Base-by-base conservation (phyloP, 1,139 yeast genomes). In the Pichia kudriavzevii region DNA sequence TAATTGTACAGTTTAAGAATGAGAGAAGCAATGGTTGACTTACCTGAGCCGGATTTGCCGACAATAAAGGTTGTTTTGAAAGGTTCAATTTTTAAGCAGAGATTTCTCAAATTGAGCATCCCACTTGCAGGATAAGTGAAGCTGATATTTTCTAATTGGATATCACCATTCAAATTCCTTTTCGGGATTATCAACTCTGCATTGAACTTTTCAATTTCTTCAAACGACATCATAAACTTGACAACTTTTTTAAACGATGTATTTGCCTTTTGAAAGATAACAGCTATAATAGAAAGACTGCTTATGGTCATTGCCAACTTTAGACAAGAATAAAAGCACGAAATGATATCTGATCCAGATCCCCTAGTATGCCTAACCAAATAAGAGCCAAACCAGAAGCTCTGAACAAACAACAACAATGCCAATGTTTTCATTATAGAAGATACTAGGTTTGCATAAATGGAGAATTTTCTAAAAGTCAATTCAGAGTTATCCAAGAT, bases 41-140 rank as follows among this genome's bases (percentile, higher is more conserved):
- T 91, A 0, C 98, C 98, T 0, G 91, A 77, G 0, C 98, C 98
- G 0, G 96, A 85, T 42, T 69, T 67, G 0, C 98, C 98, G 32
- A 91, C 70, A 2, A 91, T 56, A 48, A 73, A 88, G 3, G 78
- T 75, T 14, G 72, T 53, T 26, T 61, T 48, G 1, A 72, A 68
- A 0, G 71, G 56, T 5, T 63, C 57, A 22, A 88, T 60, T 1
- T 49, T 46, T 27, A n/a, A n/a, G n/a, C n/a, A n/a, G n/a, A n/a
- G n/a, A n/a, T n/a, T n/a, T n/a, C n/a, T n/a, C n/a, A n/a, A n/a
- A n/a, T n/a, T n/a, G n/a, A n/a, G n/a, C n/a, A n/a, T n/a, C n/a
- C n/a, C n/a, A n/a, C n/a, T n/a, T n/a, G n/a, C n/a, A 72, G 4
- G 75, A 50, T 87, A 88, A 1, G 64, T 52, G 51, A 87, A 88